Evolutionary conservation across 2,329 filamentous ascomycete genomes (phyloP), one percentile per base, ranked within the genome.

Genomic region (Curvularia lunata): DNA sequence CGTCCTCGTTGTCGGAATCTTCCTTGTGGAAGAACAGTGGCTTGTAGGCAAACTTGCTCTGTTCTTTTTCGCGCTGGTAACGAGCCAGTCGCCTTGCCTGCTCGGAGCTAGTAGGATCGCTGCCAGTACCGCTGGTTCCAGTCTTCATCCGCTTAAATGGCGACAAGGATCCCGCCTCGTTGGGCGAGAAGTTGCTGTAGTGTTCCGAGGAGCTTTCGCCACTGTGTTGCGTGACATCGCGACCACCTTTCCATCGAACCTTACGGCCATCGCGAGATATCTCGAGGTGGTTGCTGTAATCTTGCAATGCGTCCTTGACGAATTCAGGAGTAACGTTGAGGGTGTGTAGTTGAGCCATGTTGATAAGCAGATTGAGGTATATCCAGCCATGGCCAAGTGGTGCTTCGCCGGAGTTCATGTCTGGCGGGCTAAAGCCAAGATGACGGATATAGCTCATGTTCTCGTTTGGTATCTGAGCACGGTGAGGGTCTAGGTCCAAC

Each of bases 341-440:
- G 0, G 92, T 94, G 67, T 96, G 91, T 18, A 96, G 79, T 75
- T 96, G 91, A 0, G 92, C 91, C 81, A 96, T 84, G 69, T 89
- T 92, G 71, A 88, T 88, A 1, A 96, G 81, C 1, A 96, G 78
- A 65, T 95, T 95, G 6, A 95, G 78, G 66, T 93, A 94, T 0
- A 94, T 86, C 91, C 91, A 95, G 4, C 90, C 90, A 25, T 92
- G 87, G 53, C 89, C 87, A 0, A 87, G 83, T 10, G 86, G 84
- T 50, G 86, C 82, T 1, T 79, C 68, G 18, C 77, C 79, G 16
- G 80, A 78, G 2, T 79, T 77, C 9, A 78, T 78, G 47, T 88
- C 82, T 0, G 86, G 86, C 0, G 87, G 86, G 0, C 85, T 82
- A 62, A 91, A 81, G 10, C 89, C 89, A 12, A 93, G 79, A 73